These are phyloP conservation scores for Phytopythium cucurbitacearum DNA, from an alignment of 352 stramenopile genomes.

Conservation along the genomic window DNA sequence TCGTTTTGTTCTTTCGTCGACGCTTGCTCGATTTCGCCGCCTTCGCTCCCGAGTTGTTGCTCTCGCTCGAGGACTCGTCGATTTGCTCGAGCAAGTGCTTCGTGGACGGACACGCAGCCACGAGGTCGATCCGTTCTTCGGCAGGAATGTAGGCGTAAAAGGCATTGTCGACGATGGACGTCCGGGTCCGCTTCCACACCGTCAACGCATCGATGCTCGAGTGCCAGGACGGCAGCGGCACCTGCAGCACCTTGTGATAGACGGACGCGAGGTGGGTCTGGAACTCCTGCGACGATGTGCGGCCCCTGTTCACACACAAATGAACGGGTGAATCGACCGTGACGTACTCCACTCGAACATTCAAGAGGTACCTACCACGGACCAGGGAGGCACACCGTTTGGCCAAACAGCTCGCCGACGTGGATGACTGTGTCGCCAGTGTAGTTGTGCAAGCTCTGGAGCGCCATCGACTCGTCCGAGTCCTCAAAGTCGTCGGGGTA, in stretches of 20 bases:
- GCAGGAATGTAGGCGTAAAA: slow-evolving; percentile 80
- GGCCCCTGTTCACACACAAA: slow-evolving; percentile 46
- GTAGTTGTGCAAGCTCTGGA: slow-evolving; percentile 89
- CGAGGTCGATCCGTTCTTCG: slow-evolving; percentile 69
- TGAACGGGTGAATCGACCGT: neutral
- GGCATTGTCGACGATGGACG: slow-evolving; percentile 76
- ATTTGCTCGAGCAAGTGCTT: slow-evolving; percentile 47
- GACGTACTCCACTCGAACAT: neutral
- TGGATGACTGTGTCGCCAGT: slow-evolving; percentile 91
- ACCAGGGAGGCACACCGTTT: slow-evolving; percentile 86
- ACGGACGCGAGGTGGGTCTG: slow-evolving; percentile 87
- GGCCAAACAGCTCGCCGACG: slow-evolving; percentile 90
- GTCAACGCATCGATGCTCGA: slow-evolving; percentile 91
- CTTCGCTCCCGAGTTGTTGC: neutral
- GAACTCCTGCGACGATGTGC: slow-evolving; percentile 91
- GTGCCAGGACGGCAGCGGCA: slow-evolving; percentile 90
- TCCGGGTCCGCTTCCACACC: slow-evolving; percentile 93
- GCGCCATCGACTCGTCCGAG: slow-evolving; percentile 85
- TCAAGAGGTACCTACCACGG: slow-evolving; percentile 48
- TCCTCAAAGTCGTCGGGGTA: slow-evolving; percentile 93
- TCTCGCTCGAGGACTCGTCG: slow-evolving; percentile 4
- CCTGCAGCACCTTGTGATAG: slow-evolving; percentile 93
- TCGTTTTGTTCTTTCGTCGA: too few relatives aligned
- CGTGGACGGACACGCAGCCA: slow-evolving; percentile 52
- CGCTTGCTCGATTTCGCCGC: neutral